Evolutionary conservation across 2,329 filamentous ascomycete genomes (phyloP).

Genomic region (Ceratocystis papillata): DNA sequence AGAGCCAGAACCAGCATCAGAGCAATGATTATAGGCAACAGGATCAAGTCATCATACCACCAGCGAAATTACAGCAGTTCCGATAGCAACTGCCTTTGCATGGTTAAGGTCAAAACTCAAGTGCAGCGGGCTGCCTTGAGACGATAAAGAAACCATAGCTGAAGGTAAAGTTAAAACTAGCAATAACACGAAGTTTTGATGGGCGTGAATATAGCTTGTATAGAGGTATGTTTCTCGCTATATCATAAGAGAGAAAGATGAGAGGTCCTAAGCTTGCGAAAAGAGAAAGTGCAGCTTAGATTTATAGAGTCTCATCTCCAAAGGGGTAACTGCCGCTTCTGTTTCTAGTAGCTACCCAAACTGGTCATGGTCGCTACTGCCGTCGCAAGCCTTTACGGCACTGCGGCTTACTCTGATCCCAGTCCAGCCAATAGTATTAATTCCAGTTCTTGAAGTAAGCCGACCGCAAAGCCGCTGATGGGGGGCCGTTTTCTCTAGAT

Average conservation of each 20-base stretch:
- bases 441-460: not conserved
- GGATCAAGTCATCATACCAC: not conserved
- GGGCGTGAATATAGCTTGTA: not conserved
- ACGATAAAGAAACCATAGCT: slow-evolving; percentile 7
- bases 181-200: no score
- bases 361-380: not conserved
- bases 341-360: not conserved
- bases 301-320: not conserved
- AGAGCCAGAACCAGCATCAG: not conserved
- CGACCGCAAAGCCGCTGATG: not conserved
- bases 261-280: not conserved
- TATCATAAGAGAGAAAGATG: not conserved
- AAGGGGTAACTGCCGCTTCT: not conserved
- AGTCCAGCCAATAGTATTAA: not conserved
- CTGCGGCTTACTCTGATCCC: not conserved
- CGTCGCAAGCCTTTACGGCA: not conserved
- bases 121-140: not conserved
- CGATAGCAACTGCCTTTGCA: not conserved
- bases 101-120: not conserved
- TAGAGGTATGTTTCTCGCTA: not conserved
- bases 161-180: not conserved
- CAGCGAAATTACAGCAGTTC: not conserved
- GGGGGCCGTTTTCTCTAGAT: not conserved
- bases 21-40: not conserved
- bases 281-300: not conserved